These are phyloP conservation scores for Toxoplasma gondii DNA, from an alignment of 169 alveolate genomes.

Conservation along the genomic window DNA sequence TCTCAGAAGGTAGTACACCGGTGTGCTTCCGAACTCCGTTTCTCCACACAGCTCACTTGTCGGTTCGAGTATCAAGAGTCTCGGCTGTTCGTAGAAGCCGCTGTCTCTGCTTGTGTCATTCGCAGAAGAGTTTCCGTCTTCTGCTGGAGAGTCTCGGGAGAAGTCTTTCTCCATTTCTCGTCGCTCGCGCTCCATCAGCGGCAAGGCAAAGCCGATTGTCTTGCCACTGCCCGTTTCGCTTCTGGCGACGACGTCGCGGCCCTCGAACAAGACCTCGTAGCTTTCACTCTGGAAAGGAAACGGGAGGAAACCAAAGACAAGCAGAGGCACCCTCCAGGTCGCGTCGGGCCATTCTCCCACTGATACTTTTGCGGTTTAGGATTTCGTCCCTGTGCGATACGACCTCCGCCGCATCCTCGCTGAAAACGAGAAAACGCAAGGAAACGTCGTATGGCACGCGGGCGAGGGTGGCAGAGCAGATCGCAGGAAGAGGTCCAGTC, in stretches of 20 bases:
- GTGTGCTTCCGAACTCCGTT: too few relatives aligned
- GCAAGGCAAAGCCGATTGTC: slow-evolving; percentile 94
- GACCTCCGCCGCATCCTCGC: too few relatives aligned
- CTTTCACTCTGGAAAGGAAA: slow-evolving; percentile 82
- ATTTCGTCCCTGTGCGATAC: too few relatives aligned
- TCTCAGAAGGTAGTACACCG: too few relatives aligned
- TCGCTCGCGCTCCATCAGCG: slow-evolving; percentile 88
- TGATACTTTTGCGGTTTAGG: too few relatives aligned
- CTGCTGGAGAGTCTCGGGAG: neutral
- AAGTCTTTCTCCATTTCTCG: neutral
- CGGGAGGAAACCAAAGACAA: neutral
- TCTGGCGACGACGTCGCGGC: slow-evolving; percentile 96
- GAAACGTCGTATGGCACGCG: too few relatives aligned
- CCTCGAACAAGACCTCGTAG: slow-evolving; percentile 89
- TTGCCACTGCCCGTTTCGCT: slow-evolving; percentile 99
- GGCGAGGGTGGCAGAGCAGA: too few relatives aligned
- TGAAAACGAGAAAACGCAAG: too few relatives aligned
- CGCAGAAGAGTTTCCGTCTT: neutral
- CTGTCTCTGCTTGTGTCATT: neutral
- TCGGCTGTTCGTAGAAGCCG: slow-evolving; percentile 26
- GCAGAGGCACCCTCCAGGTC: neutral
- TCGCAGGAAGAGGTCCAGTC: too few relatives aligned
- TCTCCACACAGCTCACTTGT: neutral
- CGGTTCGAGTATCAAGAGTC: slow-evolving; percentile 19
- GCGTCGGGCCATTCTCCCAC: too few relatives aligned